phyloP scores from a whole-genome alignment of 345 rosid species.

The Reutealis trisperma region DNA sequence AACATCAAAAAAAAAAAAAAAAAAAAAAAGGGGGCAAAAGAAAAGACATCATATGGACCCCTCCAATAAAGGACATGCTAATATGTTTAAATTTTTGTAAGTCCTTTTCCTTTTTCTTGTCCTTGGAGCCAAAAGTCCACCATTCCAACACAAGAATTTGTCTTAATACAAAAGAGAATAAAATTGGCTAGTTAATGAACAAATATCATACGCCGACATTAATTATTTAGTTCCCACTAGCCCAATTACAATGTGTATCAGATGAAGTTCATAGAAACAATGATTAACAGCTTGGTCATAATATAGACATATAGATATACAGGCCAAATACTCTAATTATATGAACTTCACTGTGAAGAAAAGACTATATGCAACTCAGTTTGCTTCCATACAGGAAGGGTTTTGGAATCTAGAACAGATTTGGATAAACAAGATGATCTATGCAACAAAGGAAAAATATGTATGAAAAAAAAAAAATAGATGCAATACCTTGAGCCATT shows the following conservation, averaged over 20 bases:
- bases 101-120: constrained; percentile 17
- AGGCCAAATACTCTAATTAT: not conserved
- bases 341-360: not conserved
- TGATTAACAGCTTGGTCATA: not conserved
- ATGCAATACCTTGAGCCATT: constrained; percentile 47
- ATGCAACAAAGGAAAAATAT: not conserved
- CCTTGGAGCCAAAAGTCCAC: constrained; percentile 30
- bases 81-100: constrained; percentile 40
- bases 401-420: not conserved
- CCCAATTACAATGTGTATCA: constrained; percentile 3
- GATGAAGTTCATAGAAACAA: constrained; percentile 4
- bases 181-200: constrained; percentile 2
- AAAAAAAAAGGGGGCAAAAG: constrained; percentile 18
- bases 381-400: not conserved
- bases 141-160: constrained; percentile 18
- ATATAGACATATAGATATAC: not conserved
- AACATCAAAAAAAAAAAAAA: too few species aligned
- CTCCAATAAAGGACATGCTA: constrained; percentile 42
- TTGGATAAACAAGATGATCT: not conserved
- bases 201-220: constrained; percentile 1
- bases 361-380: not conserved
- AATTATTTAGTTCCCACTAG: constrained; percentile 22
- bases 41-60: constrained; percentile 38
- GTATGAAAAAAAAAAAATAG: too few species aligned
- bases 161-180: constrained; percentile 20